Conservation (phyloP, 345 rosid species). For the Murraya paniculata region DNA sequence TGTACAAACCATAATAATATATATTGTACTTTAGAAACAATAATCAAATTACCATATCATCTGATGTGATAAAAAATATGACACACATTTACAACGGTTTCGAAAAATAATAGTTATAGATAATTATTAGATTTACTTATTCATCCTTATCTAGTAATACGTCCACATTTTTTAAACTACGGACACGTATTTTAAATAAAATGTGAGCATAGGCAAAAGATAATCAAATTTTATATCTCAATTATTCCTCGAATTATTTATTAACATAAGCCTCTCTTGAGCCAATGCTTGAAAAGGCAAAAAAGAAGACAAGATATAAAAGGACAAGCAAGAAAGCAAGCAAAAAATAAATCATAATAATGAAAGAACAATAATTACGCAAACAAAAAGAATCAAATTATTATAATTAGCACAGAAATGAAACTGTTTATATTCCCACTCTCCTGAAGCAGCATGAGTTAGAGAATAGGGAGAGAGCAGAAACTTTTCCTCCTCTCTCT, state of each 20-base stretch:
- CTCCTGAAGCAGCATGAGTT: background rate
- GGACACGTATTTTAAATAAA: background rate
- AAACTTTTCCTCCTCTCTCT: background rate
- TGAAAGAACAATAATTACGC: background rate
- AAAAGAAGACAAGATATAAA: too few species aligned
- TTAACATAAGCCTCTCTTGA: background rate
- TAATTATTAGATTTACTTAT: too few species aligned
- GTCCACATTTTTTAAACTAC: background rate
- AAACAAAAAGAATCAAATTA: background rate
- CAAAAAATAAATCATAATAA: too few species aligned
- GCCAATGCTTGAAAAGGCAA: background rate
- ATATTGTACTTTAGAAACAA: background rate
- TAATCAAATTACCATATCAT: background rate
- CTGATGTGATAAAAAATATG: background rate
- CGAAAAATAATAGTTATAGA: background rate
- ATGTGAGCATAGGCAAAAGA: background rate
- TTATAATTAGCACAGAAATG: background rate
- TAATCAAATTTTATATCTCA: background rate
- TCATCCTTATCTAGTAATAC: background rate
- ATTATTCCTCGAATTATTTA: background rate
- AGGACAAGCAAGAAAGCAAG: background rate
- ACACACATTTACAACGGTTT: too few species aligned
- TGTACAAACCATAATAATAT: background rate
- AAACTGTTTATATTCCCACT: background rate
- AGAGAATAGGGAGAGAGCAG: constrained; percentile 6